phyloP scores from a whole-genome alignment of 1,284 basidiomycete genomes.

The Malassezia arunalokei region DNA sequence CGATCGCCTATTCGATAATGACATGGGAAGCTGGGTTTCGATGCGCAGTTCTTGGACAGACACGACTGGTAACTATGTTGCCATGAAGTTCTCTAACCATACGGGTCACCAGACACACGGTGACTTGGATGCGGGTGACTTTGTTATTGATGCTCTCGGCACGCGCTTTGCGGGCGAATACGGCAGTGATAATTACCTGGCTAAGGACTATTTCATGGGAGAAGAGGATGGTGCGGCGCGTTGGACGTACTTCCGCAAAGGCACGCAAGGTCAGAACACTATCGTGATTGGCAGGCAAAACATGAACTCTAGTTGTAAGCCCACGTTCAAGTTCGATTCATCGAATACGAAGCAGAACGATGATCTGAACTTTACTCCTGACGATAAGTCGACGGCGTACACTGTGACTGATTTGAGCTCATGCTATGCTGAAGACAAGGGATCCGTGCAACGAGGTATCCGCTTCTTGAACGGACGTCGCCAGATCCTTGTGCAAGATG shows the following conservation, averaged over 20 bases:
- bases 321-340: slow-evolving; percentile 54
- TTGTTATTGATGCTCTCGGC: slow-evolving; percentile 86
- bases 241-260: slow-evolving; percentile 64
- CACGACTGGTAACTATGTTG: slow-evolving; percentile 66
- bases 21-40: slow-evolving; percentile 63
- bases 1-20: slow-evolving; percentile 63
- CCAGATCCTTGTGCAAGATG: slow-evolving; percentile 62
- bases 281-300: slow-evolving; percentile 66
- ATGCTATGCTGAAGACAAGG: slow-evolving; percentile 56
- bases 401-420: slow-evolving; percentile 67
- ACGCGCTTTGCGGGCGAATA: slow-evolving; percentile 91
- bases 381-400: slow-evolving; percentile 64
- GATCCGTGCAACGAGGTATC: slow-evolving; percentile 70
- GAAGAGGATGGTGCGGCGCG: slow-evolving; percentile 25
- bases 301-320: slow-evolving; percentile 63
- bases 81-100: slow-evolving; percentile 70
- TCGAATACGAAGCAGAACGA: slow-evolving; percentile 64
- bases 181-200: slow-evolving; percentile 72
- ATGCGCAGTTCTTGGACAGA: slow-evolving; percentile 90
- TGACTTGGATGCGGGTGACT: slow-evolving; percentile 82
- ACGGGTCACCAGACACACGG: slow-evolving; percentile 72
- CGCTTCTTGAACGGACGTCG: slow-evolving; percentile 72
- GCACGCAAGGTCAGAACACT: slow-evolving; percentile 93
- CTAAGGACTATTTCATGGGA: slow-evolving; percentile 39
- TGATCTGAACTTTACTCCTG: slow-evolving; percentile 54